A percentile compares a stretch with the other conserved stretches of the same genome.
phyloP scores from a whole-genome alignment of 352 stramenopile species.

The Phytophthora sojae region DNA sequence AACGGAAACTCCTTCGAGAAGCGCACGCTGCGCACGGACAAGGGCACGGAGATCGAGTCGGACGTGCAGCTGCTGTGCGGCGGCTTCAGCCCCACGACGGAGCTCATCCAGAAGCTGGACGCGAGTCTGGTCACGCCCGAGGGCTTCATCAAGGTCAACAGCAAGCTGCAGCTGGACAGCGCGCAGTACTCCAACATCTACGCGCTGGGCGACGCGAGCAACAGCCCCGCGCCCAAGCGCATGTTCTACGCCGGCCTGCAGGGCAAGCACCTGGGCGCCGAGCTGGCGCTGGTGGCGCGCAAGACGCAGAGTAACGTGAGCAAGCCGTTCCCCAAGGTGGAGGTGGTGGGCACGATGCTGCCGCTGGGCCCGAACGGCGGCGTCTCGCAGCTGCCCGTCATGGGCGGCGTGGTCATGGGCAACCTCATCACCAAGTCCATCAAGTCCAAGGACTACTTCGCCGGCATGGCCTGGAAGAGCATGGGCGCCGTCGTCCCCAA shows the following conservation, averaged over 20 bases:
- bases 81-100: conserved; percentile 47
- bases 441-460: conserved; percentile 64
- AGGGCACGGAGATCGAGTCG: conserved; percentile 54
- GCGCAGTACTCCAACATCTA: conserved; percentile 57
- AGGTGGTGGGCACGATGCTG: conserved; percentile 45
- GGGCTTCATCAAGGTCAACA: conserved; percentile 59
- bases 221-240: conserved; percentile 56
- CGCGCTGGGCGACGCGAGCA: conserved; percentile 57
- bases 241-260: conserved; percentile 51
- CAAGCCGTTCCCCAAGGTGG: conserved; percentile 52
- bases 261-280: conserved; percentile 47
- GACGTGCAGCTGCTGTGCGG: conserved; percentile 58
- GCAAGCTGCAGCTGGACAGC: conserved; percentile 53
- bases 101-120: conserved; percentile 48
- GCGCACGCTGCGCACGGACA: conserved; percentile 55
- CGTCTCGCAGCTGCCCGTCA: conserved; percentile 59
- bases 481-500: conserved; percentile 25
- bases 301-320: conserved; percentile 47
- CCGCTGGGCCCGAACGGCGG: conserved; percentile 63
- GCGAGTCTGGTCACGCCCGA: conserved; percentile 40
- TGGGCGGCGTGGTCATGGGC: conserved; percentile 57
- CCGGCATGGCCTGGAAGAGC: conserved; percentile 39
- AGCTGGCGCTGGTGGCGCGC: conserved; percentile 46
- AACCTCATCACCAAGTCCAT: conserved; percentile 57
- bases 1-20: conserved; percentile 50